These are phyloP conservation scores for Amaranthus cruentus DNA, from an alignment of 148 eudicot species.

Conservation along the genomic window DNA sequence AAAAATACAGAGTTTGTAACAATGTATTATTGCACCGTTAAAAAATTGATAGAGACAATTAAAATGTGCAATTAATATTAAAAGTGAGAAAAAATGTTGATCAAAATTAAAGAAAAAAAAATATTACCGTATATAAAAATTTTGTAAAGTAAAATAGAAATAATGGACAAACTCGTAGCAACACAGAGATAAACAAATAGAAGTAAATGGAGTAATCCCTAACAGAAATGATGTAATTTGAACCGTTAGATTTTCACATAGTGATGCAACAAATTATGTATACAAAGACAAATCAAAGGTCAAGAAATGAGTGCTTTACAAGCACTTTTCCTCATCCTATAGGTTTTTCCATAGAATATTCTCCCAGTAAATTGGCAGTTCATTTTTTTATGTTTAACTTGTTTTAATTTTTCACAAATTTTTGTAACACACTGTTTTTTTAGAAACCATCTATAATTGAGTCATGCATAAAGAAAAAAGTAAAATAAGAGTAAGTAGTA, in stretches of 20 bases:
- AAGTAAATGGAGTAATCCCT: not conserved
- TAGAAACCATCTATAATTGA: too few species aligned
- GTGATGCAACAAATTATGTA: not conserved
- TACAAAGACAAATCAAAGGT: constrained; percentile 20
- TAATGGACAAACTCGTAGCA: too few species aligned
- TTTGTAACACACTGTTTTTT: too few species aligned
- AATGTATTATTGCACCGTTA: too few species aligned
- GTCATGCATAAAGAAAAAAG: not conserved
- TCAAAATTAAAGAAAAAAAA: too few species aligned
- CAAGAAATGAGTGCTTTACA: constrained; percentile 7
- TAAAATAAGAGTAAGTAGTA: not conserved
- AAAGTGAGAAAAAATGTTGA: too few species aligned
- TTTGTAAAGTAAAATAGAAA: too few species aligned
- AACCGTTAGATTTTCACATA: not conserved
- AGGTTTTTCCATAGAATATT: constrained; percentile 14
- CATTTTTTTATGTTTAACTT: not conserved
- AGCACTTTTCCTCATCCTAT: constrained; percentile 19
- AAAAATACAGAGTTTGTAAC: too few species aligned
- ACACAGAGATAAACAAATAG: not conserved
- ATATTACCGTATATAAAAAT: too few species aligned
- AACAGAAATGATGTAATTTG: not conserved
- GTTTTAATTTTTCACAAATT: too few species aligned
- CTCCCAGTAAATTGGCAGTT: constrained; percentile 5
- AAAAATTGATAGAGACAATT: too few species aligned
- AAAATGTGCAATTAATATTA: too few species aligned